These are phyloP conservation scores for Aspergillus calidoustus DNA, from an alignment of 2,329 filamentous ascomycete genomes.

Conservation along the genomic window DNA sequence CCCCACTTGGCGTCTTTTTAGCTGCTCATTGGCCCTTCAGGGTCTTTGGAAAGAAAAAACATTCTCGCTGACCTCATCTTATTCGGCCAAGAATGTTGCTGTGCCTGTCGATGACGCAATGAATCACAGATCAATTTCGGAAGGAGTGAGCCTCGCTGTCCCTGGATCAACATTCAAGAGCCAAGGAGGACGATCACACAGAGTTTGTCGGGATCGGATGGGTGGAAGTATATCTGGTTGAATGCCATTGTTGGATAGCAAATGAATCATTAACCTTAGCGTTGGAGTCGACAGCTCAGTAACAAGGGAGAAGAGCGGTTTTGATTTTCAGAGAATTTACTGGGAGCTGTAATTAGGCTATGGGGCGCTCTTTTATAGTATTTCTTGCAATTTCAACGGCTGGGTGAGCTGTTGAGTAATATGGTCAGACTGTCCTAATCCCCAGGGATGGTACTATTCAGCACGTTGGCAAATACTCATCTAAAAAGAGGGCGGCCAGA, in stretches of 20 bases:
- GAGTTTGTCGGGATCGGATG: not conserved
- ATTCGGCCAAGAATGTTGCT: constrained; percentile 6
- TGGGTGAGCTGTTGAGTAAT: no score
- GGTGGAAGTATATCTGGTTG: not conserved
- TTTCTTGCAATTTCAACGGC: no score
- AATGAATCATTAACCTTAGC: not conserved
- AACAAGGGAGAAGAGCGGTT: not conserved
- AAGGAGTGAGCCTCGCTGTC: not conserved
- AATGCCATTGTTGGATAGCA: not conserved
- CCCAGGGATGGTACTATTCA: no score
- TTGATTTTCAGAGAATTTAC: not conserved
- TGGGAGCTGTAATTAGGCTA: no score
- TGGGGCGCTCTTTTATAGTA: no score
- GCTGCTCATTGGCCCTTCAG: constrained; percentile 9
- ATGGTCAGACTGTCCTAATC: no score
- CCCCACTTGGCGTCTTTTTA: constrained; percentile 4
- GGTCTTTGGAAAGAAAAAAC: not conserved
- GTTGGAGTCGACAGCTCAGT: not conserved
- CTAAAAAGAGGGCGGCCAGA: no score
- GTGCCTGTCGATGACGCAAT: constrained; percentile 12
- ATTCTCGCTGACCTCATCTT: constrained; percentile 12
- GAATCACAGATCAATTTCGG: not conserved
- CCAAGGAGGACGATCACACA: constrained; percentile 3
- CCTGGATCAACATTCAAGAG: constrained; percentile 6
- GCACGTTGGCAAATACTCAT: no score